Conservation (phyloP, 352 stramenopile species). For the Phytophthora foliorum region DNA sequence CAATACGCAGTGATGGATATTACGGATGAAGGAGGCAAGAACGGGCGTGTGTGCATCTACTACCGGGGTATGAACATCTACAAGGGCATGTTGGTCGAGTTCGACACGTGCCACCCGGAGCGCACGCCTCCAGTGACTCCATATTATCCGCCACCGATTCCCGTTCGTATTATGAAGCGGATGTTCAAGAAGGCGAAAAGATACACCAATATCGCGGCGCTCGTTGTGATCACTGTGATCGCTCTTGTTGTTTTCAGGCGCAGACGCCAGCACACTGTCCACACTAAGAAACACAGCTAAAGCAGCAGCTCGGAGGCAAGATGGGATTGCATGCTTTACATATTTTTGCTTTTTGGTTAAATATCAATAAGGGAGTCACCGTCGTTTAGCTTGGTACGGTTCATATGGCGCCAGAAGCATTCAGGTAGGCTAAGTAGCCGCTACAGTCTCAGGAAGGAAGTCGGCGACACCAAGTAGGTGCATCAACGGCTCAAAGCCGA, state of each 20-base stretch:
- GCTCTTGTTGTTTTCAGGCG: conserved; percentile 30
- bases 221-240: conserved; percentile 25
- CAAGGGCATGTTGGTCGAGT: conserved; percentile 72
- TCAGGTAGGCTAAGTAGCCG: conserved; percentile 10
- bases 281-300: conserved; percentile 47
- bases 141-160: conserved; percentile 74
- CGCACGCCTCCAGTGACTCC: conserved; percentile 58
- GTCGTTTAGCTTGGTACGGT: conserved; percentile 3
- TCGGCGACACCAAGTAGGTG: conserved; percentile 67
- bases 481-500: conserved; percentile 88
- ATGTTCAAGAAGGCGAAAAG: conserved; percentile 70
- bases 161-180: conserved; percentile 63
- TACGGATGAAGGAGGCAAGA: conserved; percentile 73
- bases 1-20: conserved; percentile 89
- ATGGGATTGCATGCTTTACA: conserved; percentile 21
- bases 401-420: background rate
- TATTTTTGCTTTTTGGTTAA: conserved; percentile 25
- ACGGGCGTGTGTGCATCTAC: conserved; percentile 67
- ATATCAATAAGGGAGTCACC: conserved; percentile 21
- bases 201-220: conserved; percentile 19
- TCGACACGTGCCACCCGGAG: conserved; percentile 79
- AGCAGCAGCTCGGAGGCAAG: background rate
- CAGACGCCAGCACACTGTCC: conserved; percentile 25
- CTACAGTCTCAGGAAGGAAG: conserved; percentile 54
- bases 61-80: conserved; percentile 75